Percentiles rank a stretch among this genome's conserved stretches.
phyloP scores from a whole-genome alignment of 2,329 filamentous ascomycete species.

The Aspergillus unguis region DNA sequence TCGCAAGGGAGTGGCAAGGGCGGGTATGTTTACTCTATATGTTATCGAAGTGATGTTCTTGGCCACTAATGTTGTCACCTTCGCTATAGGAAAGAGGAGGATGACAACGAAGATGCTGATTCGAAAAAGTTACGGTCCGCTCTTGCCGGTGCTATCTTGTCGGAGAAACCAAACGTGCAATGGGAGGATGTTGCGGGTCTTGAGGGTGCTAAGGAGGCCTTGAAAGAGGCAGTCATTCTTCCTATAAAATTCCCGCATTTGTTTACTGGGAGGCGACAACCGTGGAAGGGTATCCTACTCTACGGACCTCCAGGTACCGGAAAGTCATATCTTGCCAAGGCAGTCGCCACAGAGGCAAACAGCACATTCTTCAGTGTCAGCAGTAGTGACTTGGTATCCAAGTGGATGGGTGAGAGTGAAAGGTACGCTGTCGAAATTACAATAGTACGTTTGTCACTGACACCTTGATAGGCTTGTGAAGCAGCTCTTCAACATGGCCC shows the following conservation, averaged over 20 bases:
- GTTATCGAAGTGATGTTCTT: not conserved
- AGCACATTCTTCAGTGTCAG: conserved; percentile 99
- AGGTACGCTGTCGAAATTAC: conserved; percentile 55
- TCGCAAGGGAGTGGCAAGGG: conserved; percentile 53
- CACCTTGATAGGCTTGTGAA: conserved; percentile 71
- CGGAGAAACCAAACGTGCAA: conserved; percentile 91
- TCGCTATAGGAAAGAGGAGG: conserved; percentile 48
- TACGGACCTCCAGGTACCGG: conserved; percentile 96
- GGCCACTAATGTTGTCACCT: conserved; percentile 5
- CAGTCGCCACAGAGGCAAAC: conserved; percentile 96
- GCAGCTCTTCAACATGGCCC: conserved; percentile 93
- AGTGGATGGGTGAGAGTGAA: conserved; percentile 99
- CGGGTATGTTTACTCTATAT: conserved; percentile 41
- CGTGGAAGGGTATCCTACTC: conserved; percentile 95
- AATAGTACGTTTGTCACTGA: not conserved
- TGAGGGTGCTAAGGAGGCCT: conserved; percentile 88
- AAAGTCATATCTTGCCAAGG: conserved; percentile 96
- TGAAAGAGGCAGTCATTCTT: conserved; percentile 96
- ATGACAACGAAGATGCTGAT: conserved; percentile 72
- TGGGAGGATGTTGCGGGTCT: conserved; percentile 98
- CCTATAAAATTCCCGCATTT: conserved; percentile 98
- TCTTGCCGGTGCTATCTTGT: conserved; percentile 84
- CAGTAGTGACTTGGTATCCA: conserved; percentile 94
- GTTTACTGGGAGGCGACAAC: conserved; percentile 92
- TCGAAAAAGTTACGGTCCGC: conserved; percentile 93